A percentile compares a stretch with the other conserved stretches of the same genome.
These are phyloP conservation scores for Haberlea rhodopensis DNA, from an alignment of 257 asterid genomes.

Conservation along the genomic window DNA sequence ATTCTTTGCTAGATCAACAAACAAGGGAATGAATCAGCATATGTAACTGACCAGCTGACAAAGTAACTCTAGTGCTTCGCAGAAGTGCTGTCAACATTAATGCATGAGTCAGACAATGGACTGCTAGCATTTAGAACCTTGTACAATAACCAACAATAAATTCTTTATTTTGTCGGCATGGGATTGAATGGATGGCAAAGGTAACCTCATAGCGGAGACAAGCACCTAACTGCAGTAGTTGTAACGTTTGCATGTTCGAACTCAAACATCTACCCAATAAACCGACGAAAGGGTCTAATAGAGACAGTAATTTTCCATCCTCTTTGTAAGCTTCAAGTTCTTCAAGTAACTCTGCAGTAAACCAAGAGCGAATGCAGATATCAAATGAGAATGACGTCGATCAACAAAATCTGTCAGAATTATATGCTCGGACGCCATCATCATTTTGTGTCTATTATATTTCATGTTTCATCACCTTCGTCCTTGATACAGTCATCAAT, in stretches of 20 bases:
- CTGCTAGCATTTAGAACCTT: conserved; percentile 59
- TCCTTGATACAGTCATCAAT: conserved; percentile 55
- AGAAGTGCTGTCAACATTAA: conserved; percentile 71
- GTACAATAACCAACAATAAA: conserved; percentile 74
- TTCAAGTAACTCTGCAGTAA: conserved; percentile 66
- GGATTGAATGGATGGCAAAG: conserved; percentile 69
- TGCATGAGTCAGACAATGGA: conserved; percentile 75
- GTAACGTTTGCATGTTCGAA: conserved; percentile 67
- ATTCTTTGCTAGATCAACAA: conserved; percentile 76
- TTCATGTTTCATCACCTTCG: conserved; percentile 39
- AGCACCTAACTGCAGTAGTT: conserved; percentile 67
- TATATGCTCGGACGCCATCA: conserved; percentile 25
- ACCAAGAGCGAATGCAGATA: conserved; percentile 74
- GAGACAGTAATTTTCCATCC: conserved; percentile 47
- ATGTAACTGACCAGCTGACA: conserved; percentile 72
- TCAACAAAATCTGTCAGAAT: conserved; percentile 46
- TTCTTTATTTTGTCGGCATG: conserved; percentile 70
- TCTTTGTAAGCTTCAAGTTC: conserved; percentile 49
- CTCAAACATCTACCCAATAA: conserved; percentile 65
- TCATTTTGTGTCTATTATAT: conserved; percentile 33
- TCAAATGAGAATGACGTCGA: conserved; percentile 61
- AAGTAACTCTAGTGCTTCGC: conserved; percentile 61
- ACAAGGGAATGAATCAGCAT: conserved; percentile 80
- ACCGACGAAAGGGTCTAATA: conserved; percentile 72
- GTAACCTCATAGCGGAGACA: conserved; percentile 64